Evolutionary conservation across 345 rosid genomes (phyloP), one percentile per base, ranked within the genome.

Genomic region (Hibiscus mutabilis): DNA sequence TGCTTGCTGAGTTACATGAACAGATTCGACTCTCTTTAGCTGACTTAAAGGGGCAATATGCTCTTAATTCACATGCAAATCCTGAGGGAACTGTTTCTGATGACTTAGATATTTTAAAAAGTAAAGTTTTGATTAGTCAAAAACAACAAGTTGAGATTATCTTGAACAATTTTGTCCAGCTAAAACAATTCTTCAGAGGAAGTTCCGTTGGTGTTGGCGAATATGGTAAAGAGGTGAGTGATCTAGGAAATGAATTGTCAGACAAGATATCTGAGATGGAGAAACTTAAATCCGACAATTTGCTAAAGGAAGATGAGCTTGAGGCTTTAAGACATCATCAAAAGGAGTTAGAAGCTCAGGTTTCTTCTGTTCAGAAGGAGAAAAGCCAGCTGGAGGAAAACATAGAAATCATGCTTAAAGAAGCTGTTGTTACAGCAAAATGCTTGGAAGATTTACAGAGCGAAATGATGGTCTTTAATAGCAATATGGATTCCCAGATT

Each of bases 101-200:
- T 47, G 29, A 72, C 49, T 49, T 66, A 6, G 71, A 69, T 69
- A 56, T 82, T 74, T 65, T 52, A 44, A 61, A 51, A 25, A 51
- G 60, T 62, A 69, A 74, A 60, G 79, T 27, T 74, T 60, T 76
- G 19, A 31, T 3, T 37, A 66, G 74, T 68, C 82, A 74, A 71
- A 86, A 78, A 15, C 81, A 75, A 69, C 83, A 68, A 75, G 74
- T 69, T 40, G 75, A 80, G 69, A 73, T 77, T 71, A 70, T 84
- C 56, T 75, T 87, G 77, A 82, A 77, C 64, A 76, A 74, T 35
- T 78, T 87, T 78, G 24, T 60, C 58, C 77, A 68, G 76, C 82
- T 85, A 47, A 82, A 80, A 67, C 57, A 63, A 52, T 44, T 83
- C 15, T 64, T 77, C 25, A 76, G 77, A 59, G 66, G 11, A 64